phyloP scores from a whole-genome alignment of 306 rosid species.

The Medicago truncatula region MtrunA17r5.0-ANR NC_053047.1:15497501-15498000 shows the following conservation, averaged over 20 bases:
- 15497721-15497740: background rate
- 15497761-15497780: background rate
- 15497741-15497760: background rate
- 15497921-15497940: background rate
- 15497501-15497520: background rate
- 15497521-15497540: background rate
- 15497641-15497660: background rate
- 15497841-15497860: constrained; percentile 32
- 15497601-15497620: background rate
- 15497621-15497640: constrained; percentile 6
- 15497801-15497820: constrained; percentile 20
- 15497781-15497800: background rate
- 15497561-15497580: constrained; percentile 17
- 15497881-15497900: background rate
- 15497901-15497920: background rate
- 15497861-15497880: background rate
- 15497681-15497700: background rate
- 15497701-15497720: background rate
- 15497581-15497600: background rate
- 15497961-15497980: constrained; percentile 12
- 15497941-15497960: background rate
- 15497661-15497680: constrained; percentile 24
- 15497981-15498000: constrained; percentile 15
- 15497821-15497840: background rate
- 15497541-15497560: background rate